Evolutionary conservation across 2,329 filamentous ascomycete species (phyloP).

Genomic region (Xylariaceae sp.): DNA sequence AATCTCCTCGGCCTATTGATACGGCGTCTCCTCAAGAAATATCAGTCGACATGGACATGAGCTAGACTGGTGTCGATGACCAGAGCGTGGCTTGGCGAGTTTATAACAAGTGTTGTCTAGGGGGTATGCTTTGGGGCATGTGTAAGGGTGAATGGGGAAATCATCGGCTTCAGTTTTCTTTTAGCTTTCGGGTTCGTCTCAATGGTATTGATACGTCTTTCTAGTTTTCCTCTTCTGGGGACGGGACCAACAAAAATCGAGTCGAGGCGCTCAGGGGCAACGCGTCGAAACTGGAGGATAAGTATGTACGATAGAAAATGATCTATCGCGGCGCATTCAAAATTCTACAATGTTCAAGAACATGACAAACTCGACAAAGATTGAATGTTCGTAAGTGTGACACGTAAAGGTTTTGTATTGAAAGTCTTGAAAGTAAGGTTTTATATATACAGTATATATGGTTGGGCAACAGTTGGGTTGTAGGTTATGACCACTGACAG

Average conservation of each 20-base stretch:
- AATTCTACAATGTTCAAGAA: slow-evolving; percentile 1
- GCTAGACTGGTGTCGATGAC: slow-evolving; percentile 27
- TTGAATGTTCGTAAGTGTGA: too few relatives aligned
- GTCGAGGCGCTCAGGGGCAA: slow-evolving; percentile 13
- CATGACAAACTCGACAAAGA: not conserved
- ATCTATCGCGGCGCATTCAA: slow-evolving; percentile 14
- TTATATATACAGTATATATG: too few relatives aligned
- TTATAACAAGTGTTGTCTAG: slow-evolving; percentile 10
- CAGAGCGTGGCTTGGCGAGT: slow-evolving; percentile 21
- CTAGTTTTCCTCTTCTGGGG: slow-evolving; percentile 15
- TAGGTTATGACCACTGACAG: slow-evolving; percentile 7
- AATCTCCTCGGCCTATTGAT: slow-evolving; percentile 37
- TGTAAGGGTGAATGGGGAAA: slow-evolving; percentile 20
- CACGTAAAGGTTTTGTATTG: too few relatives aligned
- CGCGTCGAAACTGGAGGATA: slow-evolving; percentile 12
- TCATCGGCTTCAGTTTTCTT: slow-evolving; percentile 14
- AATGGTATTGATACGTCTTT: slow-evolving; percentile 1
- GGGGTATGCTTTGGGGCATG: slow-evolving; percentile 22
- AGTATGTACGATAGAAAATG: slow-evolving; percentile 18
- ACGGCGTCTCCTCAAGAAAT: slow-evolving; percentile 19
- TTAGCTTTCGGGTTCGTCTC: slow-evolving; percentile 3
- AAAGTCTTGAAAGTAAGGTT: too few relatives aligned
- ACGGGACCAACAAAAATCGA: slow-evolving; percentile 17
- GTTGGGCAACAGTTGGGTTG: slow-evolving; percentile 23
- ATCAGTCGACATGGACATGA: slow-evolving; percentile 41